Evolutionary conservation across 2,329 filamentous ascomycete species (phyloP), one percentile per base, ranked within the genome.

Genomic region (Diaporthe destruens): DNA sequence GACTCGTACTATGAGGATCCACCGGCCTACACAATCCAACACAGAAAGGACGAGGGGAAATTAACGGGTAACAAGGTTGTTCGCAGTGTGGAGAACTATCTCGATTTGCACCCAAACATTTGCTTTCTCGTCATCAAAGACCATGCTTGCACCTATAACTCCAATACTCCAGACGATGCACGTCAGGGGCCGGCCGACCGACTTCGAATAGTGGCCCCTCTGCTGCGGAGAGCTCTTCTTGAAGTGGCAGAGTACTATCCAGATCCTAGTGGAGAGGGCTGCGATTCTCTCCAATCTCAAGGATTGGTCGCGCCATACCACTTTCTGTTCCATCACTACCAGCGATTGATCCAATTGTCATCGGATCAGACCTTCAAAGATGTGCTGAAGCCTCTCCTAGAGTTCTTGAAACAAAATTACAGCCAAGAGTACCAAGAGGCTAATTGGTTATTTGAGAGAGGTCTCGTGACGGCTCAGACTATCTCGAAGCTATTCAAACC

Each of bases 71-170:
- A 42, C 34, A 57, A 57, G 20, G 14, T 25, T 16, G 34, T 57
- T 25, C 34, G n/a, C 20, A 25, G 20, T 6, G 5, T 57, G 8
- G 55, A 57, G 7, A 6, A 16, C 0, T 57, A 57, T 18, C 0
- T 25, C 6, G 34, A 25, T 11, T 3, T 5, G 1, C 34, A 42
- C 14, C 34, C 55, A 23, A 23, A 57, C 6, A 23, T 57, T 4
- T 57, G 20, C 18, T 57, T 57, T 14, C 34, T 57, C 7, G n/a
- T 57, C 6, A 25, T 57, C 12, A 25, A 39, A 3, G 34, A 57
- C 0, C 55, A 57, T 12, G 4, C 4, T 11, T 57, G 55, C 55
- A 18, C n/a, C 0, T 8, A 0, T 3, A 0, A 39, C 2, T 0
- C 20, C 32, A 14, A n/a, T 2, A 23, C 11, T 1, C 11, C 11